Evolutionary conservation across 208 protist species (phyloP).

Genomic region (Vickermania ingenoplastis): DNA sequence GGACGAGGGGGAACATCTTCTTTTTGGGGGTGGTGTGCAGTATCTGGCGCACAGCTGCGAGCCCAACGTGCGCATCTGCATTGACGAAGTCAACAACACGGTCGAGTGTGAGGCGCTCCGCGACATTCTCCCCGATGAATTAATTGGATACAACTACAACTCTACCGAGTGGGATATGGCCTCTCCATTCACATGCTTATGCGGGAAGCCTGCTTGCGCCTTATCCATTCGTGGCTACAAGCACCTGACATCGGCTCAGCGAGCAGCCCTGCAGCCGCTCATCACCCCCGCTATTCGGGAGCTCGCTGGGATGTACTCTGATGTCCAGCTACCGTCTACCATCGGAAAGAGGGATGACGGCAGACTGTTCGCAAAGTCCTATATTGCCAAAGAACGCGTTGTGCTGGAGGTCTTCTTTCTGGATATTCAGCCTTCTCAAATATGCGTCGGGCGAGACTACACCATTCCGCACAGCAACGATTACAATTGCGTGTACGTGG

Average conservation of each 20-base stretch:
- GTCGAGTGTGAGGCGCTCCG: slow-evolving; percentile 68
- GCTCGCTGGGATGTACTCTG: slow-evolving; percentile 20
- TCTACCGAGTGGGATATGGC: slow-evolving; percentile 78
- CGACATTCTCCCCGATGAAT: slow-evolving; percentile 46
- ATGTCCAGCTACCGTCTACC: slow-evolving; percentile 32
- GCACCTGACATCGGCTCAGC: slow-evolving; percentile 48
- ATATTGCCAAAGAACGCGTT: slow-evolving; percentile 27
- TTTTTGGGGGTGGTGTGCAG: slow-evolving; percentile 62
- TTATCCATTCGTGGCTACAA: slow-evolving; percentile 72
- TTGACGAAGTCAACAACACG: slow-evolving; percentile 51
- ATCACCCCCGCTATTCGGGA: slow-evolving; percentile 51
- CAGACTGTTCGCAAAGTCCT: slow-evolving; percentile 17
- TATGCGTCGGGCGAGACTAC: slow-evolving; percentile 42
- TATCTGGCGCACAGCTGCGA: slow-evolving; percentile 79
- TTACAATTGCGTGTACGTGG: slow-evolving; percentile 63
- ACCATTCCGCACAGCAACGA: slow-evolving; percentile 25
- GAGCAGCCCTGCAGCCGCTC: slow-evolving; percentile 21
- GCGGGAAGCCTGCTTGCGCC: slow-evolving; percentile 38
- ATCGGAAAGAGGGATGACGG: slow-evolving; percentile 21
- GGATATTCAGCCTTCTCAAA: slow-evolving; percentile 64
- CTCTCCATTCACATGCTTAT: slow-evolving; percentile 63
- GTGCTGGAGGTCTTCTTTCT: slow-evolving; percentile 55
- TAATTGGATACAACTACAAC: slow-evolving; percentile 76
- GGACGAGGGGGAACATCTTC: slow-evolving; percentile 44
- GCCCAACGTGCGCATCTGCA: slow-evolving; percentile 56